Conservation (phyloP, 78 protist genomes). For the Dictyostelium intermedium region DNA sequence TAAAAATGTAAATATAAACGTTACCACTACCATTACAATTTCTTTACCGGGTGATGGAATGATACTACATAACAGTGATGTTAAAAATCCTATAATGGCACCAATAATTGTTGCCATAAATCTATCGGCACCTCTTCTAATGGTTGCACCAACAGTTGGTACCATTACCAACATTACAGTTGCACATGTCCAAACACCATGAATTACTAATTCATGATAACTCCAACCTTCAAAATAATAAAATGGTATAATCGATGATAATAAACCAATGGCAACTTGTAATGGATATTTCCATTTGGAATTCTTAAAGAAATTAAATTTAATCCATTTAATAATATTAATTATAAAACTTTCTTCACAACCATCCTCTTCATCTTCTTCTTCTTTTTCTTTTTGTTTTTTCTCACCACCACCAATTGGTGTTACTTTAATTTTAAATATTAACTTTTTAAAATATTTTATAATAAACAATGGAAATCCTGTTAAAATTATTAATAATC, state of each 20-base stretch:
- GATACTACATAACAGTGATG: background rate
- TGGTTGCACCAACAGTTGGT: conserved; percentile 32
- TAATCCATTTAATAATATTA: background rate
- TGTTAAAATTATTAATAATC: background rate
- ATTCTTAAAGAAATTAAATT: conserved; percentile 5
- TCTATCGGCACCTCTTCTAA: conserved; percentile 28
- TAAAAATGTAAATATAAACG: conserved; percentile 7
- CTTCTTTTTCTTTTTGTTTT: no score
- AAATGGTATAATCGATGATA: background rate
- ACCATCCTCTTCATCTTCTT: no score
- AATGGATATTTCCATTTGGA: conserved; percentile 51
- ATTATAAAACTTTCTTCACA: background rate
- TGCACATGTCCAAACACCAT: conserved; percentile 64
- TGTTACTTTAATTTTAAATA: background rate
- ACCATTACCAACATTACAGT: conserved; percentile 54
- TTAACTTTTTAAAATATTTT: conserved; percentile 1
- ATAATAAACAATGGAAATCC: conserved; percentile 1
- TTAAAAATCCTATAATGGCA: conserved; percentile 25
- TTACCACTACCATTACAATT: background rate
- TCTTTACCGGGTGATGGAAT: conserved; percentile 15
- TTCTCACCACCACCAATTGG: no score
- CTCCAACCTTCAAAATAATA: conserved; percentile 40
- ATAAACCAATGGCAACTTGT: conserved; percentile 13
- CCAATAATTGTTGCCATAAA: conserved; percentile 38
- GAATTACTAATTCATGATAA: conserved; percentile 1